These are phyloP conservation scores for Oryza rufipogon DNA, from an alignment of 176 grass and related monocot genomes.

Conservation along the genomic window DNA sequence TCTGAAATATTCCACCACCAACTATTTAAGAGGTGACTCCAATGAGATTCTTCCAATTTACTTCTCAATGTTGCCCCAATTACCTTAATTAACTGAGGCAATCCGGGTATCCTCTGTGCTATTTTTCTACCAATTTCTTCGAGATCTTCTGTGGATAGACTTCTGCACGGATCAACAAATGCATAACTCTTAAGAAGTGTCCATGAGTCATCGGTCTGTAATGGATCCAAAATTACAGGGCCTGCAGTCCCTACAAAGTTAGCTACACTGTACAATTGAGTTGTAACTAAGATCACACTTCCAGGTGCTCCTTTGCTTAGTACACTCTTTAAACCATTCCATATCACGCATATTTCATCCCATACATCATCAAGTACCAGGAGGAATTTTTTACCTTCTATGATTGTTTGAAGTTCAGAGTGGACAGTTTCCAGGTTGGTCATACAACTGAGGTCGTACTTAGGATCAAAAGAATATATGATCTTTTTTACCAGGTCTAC, in stretches of 20 bases:
- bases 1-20: slow-evolving; percentile 53
- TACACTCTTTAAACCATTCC: slow-evolving; percentile 22
- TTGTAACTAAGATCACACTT: slow-evolving; percentile 15
- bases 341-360: slow-evolving; percentile 7
- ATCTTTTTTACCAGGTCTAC: too few species aligned
- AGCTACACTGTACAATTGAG: slow-evolving; percentile 22
- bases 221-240: slow-evolving; percentile 28
- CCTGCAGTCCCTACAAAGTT: slow-evolving; percentile 23
- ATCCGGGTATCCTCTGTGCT: slow-evolving; percentile 23
- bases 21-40: slow-evolving; percentile 38
- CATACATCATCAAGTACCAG: slow-evolving; percentile 40
- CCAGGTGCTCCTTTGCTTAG: slow-evolving; percentile 35
- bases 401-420: background rate
- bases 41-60: slow-evolving; percentile 16
- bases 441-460: background rate
- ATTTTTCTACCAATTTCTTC: slow-evolving; percentile 22
- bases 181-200: slow-evolving; percentile 35
- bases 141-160: background rate
- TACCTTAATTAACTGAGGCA: slow-evolving; percentile 33
- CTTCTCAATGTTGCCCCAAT: slow-evolving; percentile 35
- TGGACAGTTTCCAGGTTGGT: background rate
- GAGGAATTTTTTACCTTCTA: background rate
- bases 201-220: slow-evolving; percentile 31
- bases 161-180: background rate
- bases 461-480: background rate